Evolutionary conservation across 2,329 filamentous ascomycete genomes (phyloP), one percentile per base, ranked within the genome.

Genomic region (Pseudocercospora ulei): DNA sequence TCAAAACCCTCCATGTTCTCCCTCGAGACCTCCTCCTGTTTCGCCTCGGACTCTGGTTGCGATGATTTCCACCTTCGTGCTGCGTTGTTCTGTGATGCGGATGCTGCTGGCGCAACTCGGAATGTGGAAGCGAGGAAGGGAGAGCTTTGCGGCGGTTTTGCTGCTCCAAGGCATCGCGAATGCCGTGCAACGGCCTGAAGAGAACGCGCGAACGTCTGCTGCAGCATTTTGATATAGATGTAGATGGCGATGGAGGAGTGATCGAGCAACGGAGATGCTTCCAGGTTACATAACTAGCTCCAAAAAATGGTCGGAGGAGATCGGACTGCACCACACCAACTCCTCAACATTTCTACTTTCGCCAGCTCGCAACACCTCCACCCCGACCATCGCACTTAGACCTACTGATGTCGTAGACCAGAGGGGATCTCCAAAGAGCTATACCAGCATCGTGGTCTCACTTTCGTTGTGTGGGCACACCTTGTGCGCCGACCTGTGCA

Each of bases 191-290:
- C 61, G 8, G 39, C 54, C 63, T 62, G 46, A 63, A 68, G 39
- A 51, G 68, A 66, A 45, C 70, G 62, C 47, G 71, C 54, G 44
- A 71, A 49, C 47, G 65, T 63, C 60, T 67, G 66, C 59, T 70
- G 68, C 46, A 72, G 63, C 66, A 72, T 68, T 41, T 16, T 49
- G 39, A 27, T 38, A 6, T 38, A 19, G 27, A 35, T 41, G 39
- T n/a, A 35, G 31, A 20, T 37, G 40, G 16, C 28, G 22, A 27
- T 18, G 35, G 12, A 27, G 29, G 11, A 17, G 33, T 37, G 9
- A n/a, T 9, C 12, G 30, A 16, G 30, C n/a, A 12, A 11, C 14
- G 16, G 4, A 12, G 11, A 19, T 33, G 5, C 3, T n/a, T 13
- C 18, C n/a, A n/a, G n/a, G n/a, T n/a, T n/a, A n/a, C n/a, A n/a